Evolutionary conservation across 2,329 filamentous ascomycete genomes (phyloP), one percentile per base, ranked within the genome.

Genomic region (Thermothelomyces thermophilus): DNA sequence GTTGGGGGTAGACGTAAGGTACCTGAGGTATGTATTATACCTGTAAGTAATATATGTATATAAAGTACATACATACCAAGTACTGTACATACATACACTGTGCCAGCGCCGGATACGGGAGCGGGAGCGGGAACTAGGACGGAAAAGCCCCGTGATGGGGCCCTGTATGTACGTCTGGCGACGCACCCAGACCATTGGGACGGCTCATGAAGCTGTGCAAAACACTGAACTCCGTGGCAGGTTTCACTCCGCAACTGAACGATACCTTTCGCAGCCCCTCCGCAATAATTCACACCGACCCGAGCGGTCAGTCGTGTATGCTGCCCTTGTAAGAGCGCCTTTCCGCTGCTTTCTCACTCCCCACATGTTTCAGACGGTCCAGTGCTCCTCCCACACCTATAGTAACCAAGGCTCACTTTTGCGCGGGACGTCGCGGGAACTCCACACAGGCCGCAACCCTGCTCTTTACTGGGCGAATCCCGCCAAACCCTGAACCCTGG

Each of bases 101-200:
- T 30, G 40, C 17, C 28, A 45, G 17, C 20, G 14, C 40, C 35
- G 50, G 47, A 44, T 41, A 50, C 43, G 53, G 53, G 43, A 50
- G 45, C 50, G 53, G 55, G 53, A 55, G 48, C 51, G 50, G 55
- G 55, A 51, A 33, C 46, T 56, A 49, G 33, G 44, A 22, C 46
- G 30, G 42, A 47, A 53, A 42, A 34, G 28, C 37, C 41, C 35
- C 37, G 42, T 14, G 42, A 43, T 42, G 33, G 45, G 41, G 51
- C 34, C 13, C 42, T 41, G 37, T 41, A 10, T 9, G 30, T 31
- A 13, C 10, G n/a, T 39, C 16, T 42, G 35, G 50, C 41, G 33
- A 26, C 35, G 39, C 51, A 54, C 37, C 54, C 54, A 39, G 33
- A 17, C 44, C 30, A 40, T 47, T 31, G 52, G 54, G 52, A 51